phyloP scores from a whole-genome alignment of 768 basidiomycete species.

The Porpolomopsis calyptriformis region DNA sequence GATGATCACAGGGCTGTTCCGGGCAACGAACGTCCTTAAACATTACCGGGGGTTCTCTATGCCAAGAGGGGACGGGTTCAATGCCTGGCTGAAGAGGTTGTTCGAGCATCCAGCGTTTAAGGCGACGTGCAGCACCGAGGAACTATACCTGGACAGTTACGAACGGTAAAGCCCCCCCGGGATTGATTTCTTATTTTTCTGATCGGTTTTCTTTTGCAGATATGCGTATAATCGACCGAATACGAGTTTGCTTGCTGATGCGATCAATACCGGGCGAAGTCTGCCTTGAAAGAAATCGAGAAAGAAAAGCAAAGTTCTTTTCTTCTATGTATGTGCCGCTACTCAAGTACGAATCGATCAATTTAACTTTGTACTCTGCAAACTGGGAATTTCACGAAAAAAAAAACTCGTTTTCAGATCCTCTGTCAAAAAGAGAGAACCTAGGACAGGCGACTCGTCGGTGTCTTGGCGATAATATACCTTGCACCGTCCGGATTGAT shows the following conservation, averaged over 20 bases:
- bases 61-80: slow-evolving; percentile 37
- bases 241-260: slow-evolving; percentile 66
- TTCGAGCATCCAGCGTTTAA: slow-evolving; percentile 55
- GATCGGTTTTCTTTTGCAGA: slow-evolving; percentile 32
- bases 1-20: slow-evolving; percentile 49
- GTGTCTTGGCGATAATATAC: slow-evolving; percentile 15
- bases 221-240: slow-evolving; percentile 72
- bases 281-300: slow-evolving; percentile 42
- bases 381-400: no score
- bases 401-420: no score
- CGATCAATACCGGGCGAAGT: slow-evolving; percentile 55
- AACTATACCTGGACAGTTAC: slow-evolving; percentile 62
- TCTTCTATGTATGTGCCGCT: no score
- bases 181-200: no score
- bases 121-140: slow-evolving; percentile 55
- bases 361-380: no score
- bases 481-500: slow-evolving; percentile 2
- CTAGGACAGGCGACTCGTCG: no score
- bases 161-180: slow-evolving; percentile 59
- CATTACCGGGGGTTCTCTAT: slow-evolving; percentile 61
- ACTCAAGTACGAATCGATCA: no score
- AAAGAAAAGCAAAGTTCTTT: no score
- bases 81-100: slow-evolving; percentile 42
- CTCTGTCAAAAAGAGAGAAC: no score
- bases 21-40: slow-evolving; percentile 50